Conservation (phyloP, 176 grass and related monocot genomes). For the Aegilops speltoides region DNA sequence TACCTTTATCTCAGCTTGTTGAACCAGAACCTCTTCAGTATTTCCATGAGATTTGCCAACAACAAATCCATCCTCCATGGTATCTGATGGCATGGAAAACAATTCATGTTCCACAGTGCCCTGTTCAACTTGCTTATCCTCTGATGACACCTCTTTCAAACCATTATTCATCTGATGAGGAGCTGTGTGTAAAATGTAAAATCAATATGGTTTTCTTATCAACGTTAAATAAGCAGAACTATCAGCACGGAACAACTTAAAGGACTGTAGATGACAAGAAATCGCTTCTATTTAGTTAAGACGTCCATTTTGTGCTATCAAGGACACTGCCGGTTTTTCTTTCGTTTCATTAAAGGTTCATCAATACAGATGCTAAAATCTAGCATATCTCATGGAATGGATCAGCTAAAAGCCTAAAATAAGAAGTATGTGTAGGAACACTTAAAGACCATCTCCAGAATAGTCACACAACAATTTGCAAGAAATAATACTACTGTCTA, state of each 20-base stretch:
- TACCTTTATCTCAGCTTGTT: slow-evolving; percentile 8
- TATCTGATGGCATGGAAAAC: background rate
- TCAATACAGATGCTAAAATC: slow-evolving; percentile 28
- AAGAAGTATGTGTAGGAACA: background rate
- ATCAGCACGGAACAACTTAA: slow-evolving; percentile 22
- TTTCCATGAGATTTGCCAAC: slow-evolving; percentile 32
- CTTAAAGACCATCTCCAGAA: slow-evolving; percentile 3
- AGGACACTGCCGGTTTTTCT: background rate
- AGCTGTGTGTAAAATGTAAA: slow-evolving; percentile 48
- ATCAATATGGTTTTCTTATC: slow-evolving; percentile 27
- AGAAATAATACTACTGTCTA: background rate
- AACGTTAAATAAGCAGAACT: slow-evolving; percentile 17
- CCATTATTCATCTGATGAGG: slow-evolving; percentile 40
- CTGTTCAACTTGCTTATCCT: slow-evolving; percentile 44
- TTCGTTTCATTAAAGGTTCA: slow-evolving; percentile 24
- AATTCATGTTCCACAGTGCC: slow-evolving; percentile 16
- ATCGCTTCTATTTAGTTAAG: slow-evolving; percentile 14
- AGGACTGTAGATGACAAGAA: slow-evolving; percentile 3
- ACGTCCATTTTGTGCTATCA: slow-evolving; percentile 25
- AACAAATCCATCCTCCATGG: slow-evolving; percentile 31
- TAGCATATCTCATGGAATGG: slow-evolving; percentile 14
- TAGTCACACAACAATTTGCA: background rate
- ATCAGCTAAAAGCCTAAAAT: background rate
- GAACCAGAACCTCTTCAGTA: slow-evolving; percentile 9
- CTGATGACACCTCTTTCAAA: slow-evolving; percentile 37